phyloP scores from a whole-genome alignment of 371 early-diverging fungal species.

The Saksenaea oblongispora region DNA sequence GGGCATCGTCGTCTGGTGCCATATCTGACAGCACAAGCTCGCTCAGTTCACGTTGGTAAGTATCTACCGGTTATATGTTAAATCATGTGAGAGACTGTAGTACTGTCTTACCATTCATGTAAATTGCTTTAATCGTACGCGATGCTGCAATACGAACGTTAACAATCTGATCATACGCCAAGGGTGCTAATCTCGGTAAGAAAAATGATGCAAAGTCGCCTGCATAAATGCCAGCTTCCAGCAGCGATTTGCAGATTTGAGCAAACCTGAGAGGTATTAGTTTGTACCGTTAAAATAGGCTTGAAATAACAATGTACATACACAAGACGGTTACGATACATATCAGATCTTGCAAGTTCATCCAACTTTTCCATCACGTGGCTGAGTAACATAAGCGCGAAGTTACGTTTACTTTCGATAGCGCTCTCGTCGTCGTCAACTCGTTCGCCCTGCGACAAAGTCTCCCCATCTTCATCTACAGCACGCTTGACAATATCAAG shows the following conservation, averaged over 20 bases:
- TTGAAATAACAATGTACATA: constrained; percentile 15
- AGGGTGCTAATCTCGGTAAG: constrained; percentile 31
- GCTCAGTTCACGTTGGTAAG: constrained; percentile 17
- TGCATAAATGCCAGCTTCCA: constrained; percentile 41
- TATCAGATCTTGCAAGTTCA: constrained; percentile 44
- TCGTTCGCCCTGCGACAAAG: constrained; percentile 35
- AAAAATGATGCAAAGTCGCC: constrained; percentile 47
- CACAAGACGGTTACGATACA: constrained; percentile 45
- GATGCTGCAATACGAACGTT: constrained; percentile 47
- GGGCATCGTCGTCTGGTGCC: constrained; percentile 13
- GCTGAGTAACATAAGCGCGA: constrained; percentile 40
- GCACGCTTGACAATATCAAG: constrained; percentile 49
- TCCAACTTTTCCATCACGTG: constrained; percentile 55
- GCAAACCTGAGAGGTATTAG: constrained; percentile 28
- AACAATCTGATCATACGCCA: constrained; percentile 39
- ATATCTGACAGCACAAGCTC: background rate
- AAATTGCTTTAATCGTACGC: constrained; percentile 24
- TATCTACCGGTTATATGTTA: background rate
- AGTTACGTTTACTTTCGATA: constrained; percentile 35
- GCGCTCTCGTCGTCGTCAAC: constrained; percentile 26
- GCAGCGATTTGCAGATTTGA: constrained; percentile 36
- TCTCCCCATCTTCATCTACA: constrained; percentile 50
- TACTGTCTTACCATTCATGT: constrained; percentile 29
- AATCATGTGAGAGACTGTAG: background rate
- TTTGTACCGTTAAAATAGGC: background rate